Evolutionary conservation across 169 alveolate species (phyloP).

Genomic region (Cryptosporidium muris): DNA sequence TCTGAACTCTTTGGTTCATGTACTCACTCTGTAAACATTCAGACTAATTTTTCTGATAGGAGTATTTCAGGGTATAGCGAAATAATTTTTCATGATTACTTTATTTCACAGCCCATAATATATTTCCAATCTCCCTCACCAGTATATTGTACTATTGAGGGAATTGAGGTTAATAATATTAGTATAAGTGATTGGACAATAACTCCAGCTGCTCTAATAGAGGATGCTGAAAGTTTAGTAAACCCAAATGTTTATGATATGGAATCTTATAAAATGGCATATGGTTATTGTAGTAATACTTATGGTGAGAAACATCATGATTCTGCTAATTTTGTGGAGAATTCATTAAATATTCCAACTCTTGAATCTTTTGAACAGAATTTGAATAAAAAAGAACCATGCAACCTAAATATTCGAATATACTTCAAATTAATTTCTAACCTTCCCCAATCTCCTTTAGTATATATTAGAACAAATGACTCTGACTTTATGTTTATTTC

Average conservation of each 20-base stretch:
- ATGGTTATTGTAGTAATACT: constrained; percentile 25
- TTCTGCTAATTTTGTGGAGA: constrained; percentile 7
- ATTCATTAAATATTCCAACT: constrained; percentile 8
- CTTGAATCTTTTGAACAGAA: background rate
- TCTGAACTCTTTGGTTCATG: constrained; percentile 6
- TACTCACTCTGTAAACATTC: constrained; percentile 4
- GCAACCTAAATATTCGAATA: background rate
- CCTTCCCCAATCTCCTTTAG: constrained; percentile 37
- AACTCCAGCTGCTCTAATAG: constrained; percentile 31
- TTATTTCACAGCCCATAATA: background rate
- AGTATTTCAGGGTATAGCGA: constrained; percentile 17
- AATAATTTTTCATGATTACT: constrained; percentile 12
- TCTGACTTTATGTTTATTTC: constrained; percentile 18
- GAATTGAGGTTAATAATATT: constrained; percentile 21
- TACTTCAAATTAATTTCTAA: constrained; percentile 16
- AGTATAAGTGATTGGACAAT: constrained; percentile 31
- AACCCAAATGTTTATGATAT: constrained; percentile 37
- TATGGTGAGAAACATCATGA: constrained; percentile 40
- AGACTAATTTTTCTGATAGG: background rate
- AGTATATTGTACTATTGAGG: constrained; percentile 16
- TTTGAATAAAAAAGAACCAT: background rate
- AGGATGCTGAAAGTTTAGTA: constrained; percentile 40
- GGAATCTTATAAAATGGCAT: constrained; percentile 45
- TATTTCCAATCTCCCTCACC: constrained; percentile 52
- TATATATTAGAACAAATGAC: constrained; percentile 7